Evolutionary conservation across 2,329 filamentous ascomycete species (phyloP).

Genomic region (Hypoxylon sp.): DNA sequence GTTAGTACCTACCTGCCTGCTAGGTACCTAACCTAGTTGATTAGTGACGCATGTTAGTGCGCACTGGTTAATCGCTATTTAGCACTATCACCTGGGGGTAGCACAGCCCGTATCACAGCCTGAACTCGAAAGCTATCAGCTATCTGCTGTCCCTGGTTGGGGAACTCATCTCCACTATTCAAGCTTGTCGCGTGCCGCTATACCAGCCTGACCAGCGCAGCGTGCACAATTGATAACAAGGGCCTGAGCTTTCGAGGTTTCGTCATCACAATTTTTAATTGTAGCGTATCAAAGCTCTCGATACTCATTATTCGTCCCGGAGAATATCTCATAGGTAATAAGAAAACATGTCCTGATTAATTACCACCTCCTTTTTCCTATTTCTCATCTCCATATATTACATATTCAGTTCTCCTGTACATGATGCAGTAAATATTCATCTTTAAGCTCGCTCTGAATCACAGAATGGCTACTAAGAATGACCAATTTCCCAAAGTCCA

Average conservation of each 20-base stretch:
- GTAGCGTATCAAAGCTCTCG: conserved; percentile 34
- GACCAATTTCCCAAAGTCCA: conserved; percentile 81
- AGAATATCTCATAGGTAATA: conserved; percentile 34
- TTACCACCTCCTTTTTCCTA: conserved; percentile 11
- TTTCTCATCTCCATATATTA: not conserved
- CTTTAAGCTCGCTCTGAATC: conserved; percentile 14
- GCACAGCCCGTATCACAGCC: not conserved
- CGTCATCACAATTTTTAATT: conserved; percentile 32
- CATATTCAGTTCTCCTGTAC: conserved; percentile 19
- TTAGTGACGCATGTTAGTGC: conserved; percentile 8
- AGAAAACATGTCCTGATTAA: conserved; percentile 33
- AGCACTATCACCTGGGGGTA: conserved; percentile 1
- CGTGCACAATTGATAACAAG: conserved; percentile 1
- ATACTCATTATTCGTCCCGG: conserved; percentile 35
- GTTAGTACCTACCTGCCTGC: not conserved
- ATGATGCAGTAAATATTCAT: conserved; percentile 29
- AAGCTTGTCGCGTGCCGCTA: conserved; percentile 4
- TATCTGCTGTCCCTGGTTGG: too few species aligned
- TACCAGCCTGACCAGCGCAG: too few species aligned
- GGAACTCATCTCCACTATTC: not conserved
- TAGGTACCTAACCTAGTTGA: not conserved
- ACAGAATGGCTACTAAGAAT: conserved; percentile 37
- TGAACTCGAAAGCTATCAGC: too few species aligned
- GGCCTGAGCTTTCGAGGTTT: conserved; percentile 8
- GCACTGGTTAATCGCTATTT: not conserved